Evolutionary conservation across 106 monocot genomes (phyloP).

Genomic region (Allium cepa): DNA sequence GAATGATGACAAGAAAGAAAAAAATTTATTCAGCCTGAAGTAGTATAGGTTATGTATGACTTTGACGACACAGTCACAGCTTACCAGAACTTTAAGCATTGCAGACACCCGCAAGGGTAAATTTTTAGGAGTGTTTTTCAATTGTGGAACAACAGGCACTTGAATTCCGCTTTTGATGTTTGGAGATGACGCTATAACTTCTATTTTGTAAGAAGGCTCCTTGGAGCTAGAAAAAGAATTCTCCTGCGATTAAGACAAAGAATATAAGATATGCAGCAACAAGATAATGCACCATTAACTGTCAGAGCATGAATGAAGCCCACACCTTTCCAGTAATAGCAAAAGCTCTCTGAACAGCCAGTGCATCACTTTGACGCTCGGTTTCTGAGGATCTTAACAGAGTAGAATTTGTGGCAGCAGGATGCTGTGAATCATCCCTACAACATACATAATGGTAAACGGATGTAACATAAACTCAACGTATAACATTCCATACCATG

Average conservation of each 20-base stretch:
- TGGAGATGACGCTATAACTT: constrained; percentile 64
- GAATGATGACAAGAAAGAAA: background rate
- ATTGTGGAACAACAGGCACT: constrained; percentile 53
- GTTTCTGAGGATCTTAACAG: constrained; percentile 43
- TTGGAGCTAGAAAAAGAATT: constrained; percentile 47
- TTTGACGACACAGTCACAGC: background rate
- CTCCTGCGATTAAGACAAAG: constrained; percentile 19
- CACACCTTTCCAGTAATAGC: constrained; percentile 50
- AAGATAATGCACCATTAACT: background rate
- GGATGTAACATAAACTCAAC: too few species aligned
- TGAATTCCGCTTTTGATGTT: constrained; percentile 14
- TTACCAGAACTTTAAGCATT: constrained; percentile 92
- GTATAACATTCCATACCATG: too few species aligned
- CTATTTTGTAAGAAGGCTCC: constrained; percentile 39
- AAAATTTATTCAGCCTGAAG: background rate
- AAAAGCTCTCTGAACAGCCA: constrained; percentile 95
- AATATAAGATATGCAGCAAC: background rate
- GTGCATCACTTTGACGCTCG: constrained; percentile 70
- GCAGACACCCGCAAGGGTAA: constrained; percentile 74
- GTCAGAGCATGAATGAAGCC: background rate
- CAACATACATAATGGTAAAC: constrained; percentile 4
- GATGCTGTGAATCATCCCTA: constrained; percentile 41
- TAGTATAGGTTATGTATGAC: background rate
- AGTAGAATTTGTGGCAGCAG: constrained; percentile 24
- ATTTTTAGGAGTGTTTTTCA: constrained; percentile 39